Conservation (phyloP, 768 basidiomycete species). For the Boletales sp. region DNA sequence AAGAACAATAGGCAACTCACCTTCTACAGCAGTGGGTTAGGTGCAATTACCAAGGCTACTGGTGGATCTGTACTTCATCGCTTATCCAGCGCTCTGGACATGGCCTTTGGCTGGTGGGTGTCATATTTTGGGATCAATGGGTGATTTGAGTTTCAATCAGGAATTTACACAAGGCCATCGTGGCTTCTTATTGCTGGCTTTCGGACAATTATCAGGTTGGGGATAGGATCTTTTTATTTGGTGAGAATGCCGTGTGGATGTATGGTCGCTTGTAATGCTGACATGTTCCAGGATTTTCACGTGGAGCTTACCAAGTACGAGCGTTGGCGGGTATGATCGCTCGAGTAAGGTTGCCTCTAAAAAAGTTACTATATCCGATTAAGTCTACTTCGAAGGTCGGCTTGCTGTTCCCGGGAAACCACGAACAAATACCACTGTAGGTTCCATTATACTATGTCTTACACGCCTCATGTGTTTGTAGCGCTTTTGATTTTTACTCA, state of each 20-base stretch:
- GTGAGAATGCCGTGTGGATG: slow-evolving; percentile 14
- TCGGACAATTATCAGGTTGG: slow-evolving; percentile 36
- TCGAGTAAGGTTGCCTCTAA: slow-evolving; percentile 21
- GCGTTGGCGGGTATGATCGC: slow-evolving; percentile 43
- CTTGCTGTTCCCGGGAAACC: slow-evolving; percentile 36
- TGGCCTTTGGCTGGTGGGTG: slow-evolving; percentile 35
- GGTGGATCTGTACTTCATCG: slow-evolving; percentile 16
- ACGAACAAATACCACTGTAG: slow-evolving; percentile 41
- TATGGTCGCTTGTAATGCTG: background rate
- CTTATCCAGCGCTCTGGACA: slow-evolving; percentile 28
- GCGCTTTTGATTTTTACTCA: slow-evolving; percentile 39
- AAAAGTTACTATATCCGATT: background rate
- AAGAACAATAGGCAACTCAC: slow-evolving; percentile 34
- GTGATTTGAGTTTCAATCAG: slow-evolving; percentile 17
- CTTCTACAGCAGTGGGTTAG: slow-evolving; percentile 41
- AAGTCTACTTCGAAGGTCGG: slow-evolving; percentile 32
- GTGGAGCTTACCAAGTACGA: slow-evolving; percentile 47
- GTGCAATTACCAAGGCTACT: slow-evolving; percentile 29
- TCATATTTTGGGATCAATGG: background rate
- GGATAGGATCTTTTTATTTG: slow-evolving; percentile 41
- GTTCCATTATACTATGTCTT: background rate
- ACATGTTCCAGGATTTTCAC: slow-evolving; percentile 37
- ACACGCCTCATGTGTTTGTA: slow-evolving; percentile 8
- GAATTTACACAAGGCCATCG: slow-evolving; percentile 34
- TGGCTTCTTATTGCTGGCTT: slow-evolving; percentile 40